Conservation (phyloP, 768 basidiomycete species). For the Suillus hirtellus region DNA sequence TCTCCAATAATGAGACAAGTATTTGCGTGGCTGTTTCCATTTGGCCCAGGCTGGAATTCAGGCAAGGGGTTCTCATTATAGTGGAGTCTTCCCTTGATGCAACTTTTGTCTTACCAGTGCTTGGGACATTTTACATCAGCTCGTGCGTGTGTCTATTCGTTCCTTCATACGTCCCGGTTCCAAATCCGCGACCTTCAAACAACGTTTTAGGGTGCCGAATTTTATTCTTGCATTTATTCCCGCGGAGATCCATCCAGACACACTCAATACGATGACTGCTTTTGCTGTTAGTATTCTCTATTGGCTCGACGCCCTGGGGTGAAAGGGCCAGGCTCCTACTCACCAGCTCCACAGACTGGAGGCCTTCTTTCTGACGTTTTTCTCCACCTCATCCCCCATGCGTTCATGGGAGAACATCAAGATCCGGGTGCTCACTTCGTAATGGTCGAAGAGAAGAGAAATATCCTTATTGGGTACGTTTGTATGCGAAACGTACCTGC, state of each 20-base stretch:
- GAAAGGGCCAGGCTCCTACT: conserved; percentile 19
- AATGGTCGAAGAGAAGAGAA: conserved; percentile 88
- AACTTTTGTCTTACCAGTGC: conserved; percentile 43
- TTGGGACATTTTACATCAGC: conserved; percentile 95
- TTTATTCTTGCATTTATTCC: conserved; percentile 95
- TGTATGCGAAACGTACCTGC: conserved; percentile 10
- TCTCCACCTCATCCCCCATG: conserved; percentile 87
- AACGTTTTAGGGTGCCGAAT: conserved; percentile 74
- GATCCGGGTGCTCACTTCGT: conserved; percentile 72
- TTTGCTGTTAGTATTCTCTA: conserved; percentile 65
- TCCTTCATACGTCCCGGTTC: conserved; percentile 11
- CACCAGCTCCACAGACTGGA: conserved; percentile 58
- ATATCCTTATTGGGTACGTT: conserved; percentile 83
- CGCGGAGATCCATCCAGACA: conserved; percentile 78
- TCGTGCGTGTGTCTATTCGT: conserved; percentile 59
- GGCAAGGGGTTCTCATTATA: conserved; percentile 34
- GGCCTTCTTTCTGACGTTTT: conserved; percentile 93
- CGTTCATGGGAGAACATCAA: conserved; percentile 87
- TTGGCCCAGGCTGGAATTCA: conserved; percentile 88
- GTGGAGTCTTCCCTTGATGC: conserved; percentile 2
- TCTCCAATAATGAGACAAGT: conserved; percentile 79
- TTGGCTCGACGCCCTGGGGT: conserved; percentile 13
- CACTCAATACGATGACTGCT: conserved; percentile 91
- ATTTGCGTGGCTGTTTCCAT: conserved; percentile 83
- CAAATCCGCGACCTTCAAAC: conserved; percentile 19